Evolutionary conservation across 768 basidiomycete species (phyloP).

Genomic region (Tulasnella sp.): DNA sequence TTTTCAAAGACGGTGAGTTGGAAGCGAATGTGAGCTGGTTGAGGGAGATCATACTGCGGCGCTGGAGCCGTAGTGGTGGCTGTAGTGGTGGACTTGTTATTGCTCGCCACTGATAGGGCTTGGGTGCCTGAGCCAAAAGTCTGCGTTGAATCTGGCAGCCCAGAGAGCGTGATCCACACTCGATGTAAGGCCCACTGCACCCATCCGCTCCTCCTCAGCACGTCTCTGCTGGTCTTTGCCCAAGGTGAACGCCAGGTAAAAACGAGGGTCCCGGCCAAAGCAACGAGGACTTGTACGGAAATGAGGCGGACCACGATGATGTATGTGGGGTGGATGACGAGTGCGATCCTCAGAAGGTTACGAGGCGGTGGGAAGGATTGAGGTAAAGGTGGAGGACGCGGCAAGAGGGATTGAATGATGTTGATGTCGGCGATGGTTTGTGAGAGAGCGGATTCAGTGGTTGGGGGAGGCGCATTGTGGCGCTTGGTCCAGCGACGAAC

Average conservation of each 20-base stretch:
- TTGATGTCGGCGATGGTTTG: constrained; percentile 56
- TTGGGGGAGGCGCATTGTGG: constrained; percentile 21
- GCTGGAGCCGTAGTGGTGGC: constrained; percentile 31
- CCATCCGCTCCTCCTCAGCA: constrained; percentile 58
- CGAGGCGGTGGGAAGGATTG: constrained; percentile 26
- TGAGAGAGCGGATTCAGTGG: constrained; percentile 52
- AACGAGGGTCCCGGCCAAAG: constrained; percentile 48
- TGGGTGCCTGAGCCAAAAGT: neutral
- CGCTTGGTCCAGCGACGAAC: neutral
- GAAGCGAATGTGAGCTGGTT: constrained; percentile 19
- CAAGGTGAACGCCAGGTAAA: constrained; percentile 64
- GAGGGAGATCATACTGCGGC: constrained; percentile 23
- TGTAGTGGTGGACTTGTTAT: neutral
- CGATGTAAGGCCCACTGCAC: constrained; percentile 56
- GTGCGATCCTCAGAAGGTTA: constrained; percentile 45
- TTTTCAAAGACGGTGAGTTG: constrained; percentile 84
- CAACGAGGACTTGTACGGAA: constrained; percentile 54
- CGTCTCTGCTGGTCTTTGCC: constrained; percentile 46
- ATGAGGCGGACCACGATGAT: constrained; percentile 55
- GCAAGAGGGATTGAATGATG: constrained; percentile 53
- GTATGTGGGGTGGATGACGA: constrained; percentile 56
- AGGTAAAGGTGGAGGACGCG: constrained; percentile 27
- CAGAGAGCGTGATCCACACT: constrained; percentile 46
- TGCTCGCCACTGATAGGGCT: neutral
- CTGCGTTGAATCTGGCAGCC: constrained; percentile 41